Evolutionary conservation across 805 yeast genomes (phyloP).

Genomic region (Metschnikowia proteae): DNA sequence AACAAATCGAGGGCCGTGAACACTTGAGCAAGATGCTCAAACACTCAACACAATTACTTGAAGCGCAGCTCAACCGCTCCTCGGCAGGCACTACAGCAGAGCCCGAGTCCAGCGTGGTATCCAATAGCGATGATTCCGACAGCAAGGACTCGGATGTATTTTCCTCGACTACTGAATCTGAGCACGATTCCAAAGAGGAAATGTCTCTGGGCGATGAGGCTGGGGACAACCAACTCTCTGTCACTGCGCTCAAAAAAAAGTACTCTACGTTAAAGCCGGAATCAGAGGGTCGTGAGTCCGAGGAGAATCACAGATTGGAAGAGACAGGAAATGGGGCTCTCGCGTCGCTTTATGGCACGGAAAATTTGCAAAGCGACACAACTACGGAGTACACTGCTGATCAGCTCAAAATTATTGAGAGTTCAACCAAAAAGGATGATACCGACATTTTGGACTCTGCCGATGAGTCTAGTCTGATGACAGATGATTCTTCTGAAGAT

Average conservation of each 20-base stretch:
- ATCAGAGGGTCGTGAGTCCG: conserved; percentile 7
- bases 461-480: conserved; percentile 19
- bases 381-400: conserved; percentile 31
- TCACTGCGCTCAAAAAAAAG: conserved; percentile 55
- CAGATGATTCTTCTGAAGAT: conserved; percentile 16
- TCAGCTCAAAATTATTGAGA: conserved; percentile 28
- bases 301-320: conserved; percentile 16
- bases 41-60: conserved; percentile 84
- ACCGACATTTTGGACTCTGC: conserved; percentile 20
- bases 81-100: conserved; percentile 26
- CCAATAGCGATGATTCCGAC: conserved; percentile 22
- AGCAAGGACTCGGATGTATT: conserved; percentile 18
- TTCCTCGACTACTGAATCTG: conserved; percentile 18
- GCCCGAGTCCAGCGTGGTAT: conserved; percentile 18
- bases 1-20: conserved; percentile 77
- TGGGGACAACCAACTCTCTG: conserved; percentile 49
- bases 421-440: conserved; percentile 11
- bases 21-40: conserved; percentile 85
- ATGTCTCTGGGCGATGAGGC: conserved; percentile 18
- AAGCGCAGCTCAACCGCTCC: conserved; percentile 63
- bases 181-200: conserved; percentile 21
- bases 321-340: conserved; percentile 9
- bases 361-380: not conserved
- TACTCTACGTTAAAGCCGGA: conserved; percentile 42
- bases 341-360: not conserved